Evolutionary conservation across 2,329 filamentous ascomycete genomes (phyloP).

Genomic region (Xylaria sp.): DNA sequence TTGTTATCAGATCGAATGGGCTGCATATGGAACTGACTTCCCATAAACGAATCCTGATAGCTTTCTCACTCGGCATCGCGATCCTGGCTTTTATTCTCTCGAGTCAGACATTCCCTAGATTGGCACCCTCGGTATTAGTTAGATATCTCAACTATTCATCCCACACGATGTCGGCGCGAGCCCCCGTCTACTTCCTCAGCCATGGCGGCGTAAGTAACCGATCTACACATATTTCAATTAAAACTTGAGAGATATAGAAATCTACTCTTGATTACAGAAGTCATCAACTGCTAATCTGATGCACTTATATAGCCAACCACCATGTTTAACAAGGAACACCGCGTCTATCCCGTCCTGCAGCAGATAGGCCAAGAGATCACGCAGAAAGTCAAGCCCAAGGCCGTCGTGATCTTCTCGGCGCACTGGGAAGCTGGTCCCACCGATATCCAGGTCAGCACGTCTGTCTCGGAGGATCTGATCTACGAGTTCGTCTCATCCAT

Average conservation of each 20-base stretch:
- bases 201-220: conserved; percentile 42
- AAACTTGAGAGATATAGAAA: background rate
- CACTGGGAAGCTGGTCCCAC: conserved; percentile 63
- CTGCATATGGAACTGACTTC: background rate
- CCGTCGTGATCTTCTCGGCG: conserved; percentile 70
- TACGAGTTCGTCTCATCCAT: conserved; percentile 51
- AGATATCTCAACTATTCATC: conserved; percentile 9
- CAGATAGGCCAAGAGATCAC: conserved; percentile 66
- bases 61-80: conserved; percentile 23
- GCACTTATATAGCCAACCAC: conserved; percentile 48
- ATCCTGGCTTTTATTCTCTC: conserved; percentile 27
- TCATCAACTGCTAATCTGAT: background rate
- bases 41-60: conserved; percentile 15
- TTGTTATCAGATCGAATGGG: background rate
- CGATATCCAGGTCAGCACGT: conserved; percentile 60
- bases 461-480: conserved; percentile 59
- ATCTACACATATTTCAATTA: background rate
- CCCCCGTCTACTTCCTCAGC: conserved; percentile 47
- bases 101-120: conserved; percentile 13
- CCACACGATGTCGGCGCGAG: conserved; percentile 26
- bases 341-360: conserved; percentile 60
- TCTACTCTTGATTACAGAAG: background rate
- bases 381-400: conserved; percentile 61
- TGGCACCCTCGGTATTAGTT: conserved; percentile 10
- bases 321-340: conserved; percentile 64